Evolutionary conservation across 768 basidiomycete genomes (phyloP).

Genomic region (Kwoniella mangroviensis): DNA sequence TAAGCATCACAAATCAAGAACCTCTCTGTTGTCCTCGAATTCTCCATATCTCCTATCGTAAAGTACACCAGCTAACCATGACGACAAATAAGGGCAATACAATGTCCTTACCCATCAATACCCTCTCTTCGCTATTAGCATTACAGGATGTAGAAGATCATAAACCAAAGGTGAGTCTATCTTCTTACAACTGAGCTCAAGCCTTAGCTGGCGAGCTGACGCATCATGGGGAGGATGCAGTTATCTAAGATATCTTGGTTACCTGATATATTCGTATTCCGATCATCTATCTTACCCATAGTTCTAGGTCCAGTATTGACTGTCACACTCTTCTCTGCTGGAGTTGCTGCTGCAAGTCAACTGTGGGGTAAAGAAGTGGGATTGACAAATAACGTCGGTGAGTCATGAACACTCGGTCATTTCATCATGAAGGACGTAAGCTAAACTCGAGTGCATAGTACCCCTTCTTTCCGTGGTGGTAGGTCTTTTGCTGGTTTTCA

Average conservation of each 20-base stretch:
- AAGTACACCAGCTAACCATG: background rate
- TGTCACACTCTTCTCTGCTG: conserved; percentile 72
- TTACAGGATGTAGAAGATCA: conserved; percentile 52
- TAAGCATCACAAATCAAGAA: too few species aligned
- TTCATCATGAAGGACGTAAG: too few species aligned
- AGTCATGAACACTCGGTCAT: background rate
- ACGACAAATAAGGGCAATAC: conserved; percentile 10
- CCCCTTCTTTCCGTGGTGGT: conserved; percentile 90
- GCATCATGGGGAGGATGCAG: conserved; percentile 9
- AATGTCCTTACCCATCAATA: conserved; percentile 25
- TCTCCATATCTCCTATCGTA: too few species aligned
- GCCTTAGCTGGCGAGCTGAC: conserved; percentile 1
- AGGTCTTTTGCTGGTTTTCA: conserved; percentile 70
- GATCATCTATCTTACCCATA: conserved; percentile 75
- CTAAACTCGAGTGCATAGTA: conserved; percentile 56
- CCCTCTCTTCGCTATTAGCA: conserved; percentile 43
- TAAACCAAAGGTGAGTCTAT: conserved; percentile 45
- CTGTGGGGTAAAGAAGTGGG: conserved; percentile 66
- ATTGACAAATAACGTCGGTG: conserved; percentile 74
- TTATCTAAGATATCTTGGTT: conserved; percentile 69
- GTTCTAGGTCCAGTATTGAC: conserved; percentile 83
- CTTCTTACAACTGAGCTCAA: background rate
- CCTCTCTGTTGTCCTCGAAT: too few species aligned
- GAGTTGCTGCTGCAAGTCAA: conserved; percentile 48
- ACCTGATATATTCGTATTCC: conserved; percentile 80